Evolutionary conservation across 352 stramenopile species (phyloP).

Genomic region (Globisporangium echinulatum): DNA sequence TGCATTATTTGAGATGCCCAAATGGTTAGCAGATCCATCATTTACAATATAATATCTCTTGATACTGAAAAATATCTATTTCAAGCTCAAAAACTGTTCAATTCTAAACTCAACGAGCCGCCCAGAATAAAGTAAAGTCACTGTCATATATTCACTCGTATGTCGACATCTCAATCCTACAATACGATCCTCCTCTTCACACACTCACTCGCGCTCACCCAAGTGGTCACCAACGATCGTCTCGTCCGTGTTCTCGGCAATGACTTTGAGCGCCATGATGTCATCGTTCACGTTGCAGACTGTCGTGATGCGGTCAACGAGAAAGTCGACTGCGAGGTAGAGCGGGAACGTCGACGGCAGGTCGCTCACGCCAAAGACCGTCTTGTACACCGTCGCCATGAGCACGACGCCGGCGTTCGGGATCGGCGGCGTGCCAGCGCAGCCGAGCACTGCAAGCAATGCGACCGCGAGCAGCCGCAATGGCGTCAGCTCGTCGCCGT

Average conservation of each 20-base stretch:
- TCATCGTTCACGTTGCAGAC: slow-evolving; percentile 79
- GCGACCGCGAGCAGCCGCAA: slow-evolving; percentile 42
- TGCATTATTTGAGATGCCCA: no score
- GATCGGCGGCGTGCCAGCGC: slow-evolving; percentile 44
- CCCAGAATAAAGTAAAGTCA: no score
- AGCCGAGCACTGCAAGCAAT: slow-evolving; percentile 48
- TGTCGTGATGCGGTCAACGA: slow-evolving; percentile 57
- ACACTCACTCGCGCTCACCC: slow-evolving; percentile 25
- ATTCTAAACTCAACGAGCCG: no score
- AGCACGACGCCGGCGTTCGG: slow-evolving; percentile 41
- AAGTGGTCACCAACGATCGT: slow-evolving; percentile 53
- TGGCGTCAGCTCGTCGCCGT: slow-evolving; percentile 41
- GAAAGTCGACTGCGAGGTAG: slow-evolving; percentile 56
- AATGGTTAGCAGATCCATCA: no score
- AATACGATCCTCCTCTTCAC: no score
- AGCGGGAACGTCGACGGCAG: slow-evolving; percentile 50
- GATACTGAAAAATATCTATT: no score
- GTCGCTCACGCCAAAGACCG: slow-evolving; percentile 37
- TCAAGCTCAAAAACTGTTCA: no score
- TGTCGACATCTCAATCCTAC: no score
- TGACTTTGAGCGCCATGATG: slow-evolving; percentile 71
- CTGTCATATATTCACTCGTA: no score
- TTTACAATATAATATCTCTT: no score
- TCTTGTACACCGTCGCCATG: slow-evolving; percentile 64
- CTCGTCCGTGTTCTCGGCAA: slow-evolving; percentile 66